A percentile compares a stretch with the other conserved stretches of the same genome.
Conservation (phyloP, 108 stramenopile genomes). For the Nannochloropsis oceanica region DNA sequence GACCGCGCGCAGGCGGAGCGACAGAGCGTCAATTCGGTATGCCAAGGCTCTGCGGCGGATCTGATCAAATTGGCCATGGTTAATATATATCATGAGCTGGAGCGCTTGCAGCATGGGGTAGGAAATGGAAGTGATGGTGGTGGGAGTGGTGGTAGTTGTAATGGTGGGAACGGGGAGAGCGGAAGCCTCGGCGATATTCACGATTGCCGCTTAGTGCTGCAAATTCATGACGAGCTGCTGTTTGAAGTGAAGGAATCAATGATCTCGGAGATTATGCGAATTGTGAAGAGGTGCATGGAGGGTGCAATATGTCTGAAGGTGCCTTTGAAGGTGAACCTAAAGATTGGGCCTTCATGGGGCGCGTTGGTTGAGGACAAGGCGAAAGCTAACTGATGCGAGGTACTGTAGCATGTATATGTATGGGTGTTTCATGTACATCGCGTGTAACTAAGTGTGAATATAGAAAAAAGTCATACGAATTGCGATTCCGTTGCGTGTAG, state of each 20-base stretch:
- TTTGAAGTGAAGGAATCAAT: constrained; percentile 17
- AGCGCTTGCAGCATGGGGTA: neutral
- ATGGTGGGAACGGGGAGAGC: neutral
- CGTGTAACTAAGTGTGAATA: too few species aligned
- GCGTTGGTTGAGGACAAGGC: neutral
- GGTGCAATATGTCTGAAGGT: constrained; percentile 1
- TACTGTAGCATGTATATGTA: too few species aligned
- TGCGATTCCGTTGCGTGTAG: too few species aligned
- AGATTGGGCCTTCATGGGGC: neutral
- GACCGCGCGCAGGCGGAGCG: constrained; percentile 29
- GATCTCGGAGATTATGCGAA: neutral
- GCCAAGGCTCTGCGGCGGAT: constrained; percentile 37
- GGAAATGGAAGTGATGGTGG: neutral
- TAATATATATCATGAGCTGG: constrained; percentile 7
- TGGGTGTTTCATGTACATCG: too few species aligned
- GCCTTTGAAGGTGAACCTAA: constrained; percentile 3
- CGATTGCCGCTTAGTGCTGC: constrained; percentile 24
- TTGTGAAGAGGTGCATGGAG: constrained; percentile 16
- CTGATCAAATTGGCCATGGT: constrained; percentile 37
- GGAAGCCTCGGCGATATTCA: constrained; percentile 1
- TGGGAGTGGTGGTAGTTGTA: neutral
- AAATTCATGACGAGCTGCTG: constrained; percentile 36
- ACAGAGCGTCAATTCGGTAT: constrained; percentile 36
- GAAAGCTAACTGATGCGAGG: neutral
- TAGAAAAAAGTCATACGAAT: too few species aligned